Evolutionary conservation across 441 rosid species (phyloP), one percentile per base, ranked within the genome.

Genomic region (Populus trichocarpa): DNA sequence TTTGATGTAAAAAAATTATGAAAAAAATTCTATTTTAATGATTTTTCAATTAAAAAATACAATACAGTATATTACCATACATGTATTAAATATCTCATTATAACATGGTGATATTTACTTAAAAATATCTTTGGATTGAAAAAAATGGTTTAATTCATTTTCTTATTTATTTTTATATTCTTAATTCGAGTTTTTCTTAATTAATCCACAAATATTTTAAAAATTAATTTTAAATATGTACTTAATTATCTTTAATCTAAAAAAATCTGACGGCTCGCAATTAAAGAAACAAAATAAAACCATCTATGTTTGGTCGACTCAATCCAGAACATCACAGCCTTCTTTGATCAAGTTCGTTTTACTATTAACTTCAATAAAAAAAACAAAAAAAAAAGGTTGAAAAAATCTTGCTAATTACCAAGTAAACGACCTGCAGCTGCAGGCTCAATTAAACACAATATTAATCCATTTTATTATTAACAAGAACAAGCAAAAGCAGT

Each of bases 391-490:
- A 16, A 14, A 1, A n/a, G 20, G 64, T 28, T 30, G 46, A 72
- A 46, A 18, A 36, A 14, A 7, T 33, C 30, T 14, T 53, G 20
- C 8, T 71, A 20, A n/a, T 69, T 77, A 80, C 79, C 46, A 0
- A 65, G 82, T 65, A 20, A 70, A 73, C 69, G 8, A 75, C 75
- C 73, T n/a, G 66, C 81, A 79, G 2, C 73, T n/a, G 66, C 81
- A 79, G 2, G 50, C 50, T 42, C 50, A 11, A 42, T 3, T 42
- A 0, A 11, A 42, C 53, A 42, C 16, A 0, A 42, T 3, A 12
- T 42, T 42, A 42, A 42, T 42, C 16, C 18, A 42, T 42, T 42
- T 42, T 12, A 42, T 30, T 4, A 16, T 25, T 36, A 75, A 13
- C 66, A 11, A 63, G n/a, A 11, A 69, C 50, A 79, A 72, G 11